These are phyloP conservation scores for Moricandia arvensis DNA, from an alignment of 345 rosid species.

Conservation along the genomic window DNA sequence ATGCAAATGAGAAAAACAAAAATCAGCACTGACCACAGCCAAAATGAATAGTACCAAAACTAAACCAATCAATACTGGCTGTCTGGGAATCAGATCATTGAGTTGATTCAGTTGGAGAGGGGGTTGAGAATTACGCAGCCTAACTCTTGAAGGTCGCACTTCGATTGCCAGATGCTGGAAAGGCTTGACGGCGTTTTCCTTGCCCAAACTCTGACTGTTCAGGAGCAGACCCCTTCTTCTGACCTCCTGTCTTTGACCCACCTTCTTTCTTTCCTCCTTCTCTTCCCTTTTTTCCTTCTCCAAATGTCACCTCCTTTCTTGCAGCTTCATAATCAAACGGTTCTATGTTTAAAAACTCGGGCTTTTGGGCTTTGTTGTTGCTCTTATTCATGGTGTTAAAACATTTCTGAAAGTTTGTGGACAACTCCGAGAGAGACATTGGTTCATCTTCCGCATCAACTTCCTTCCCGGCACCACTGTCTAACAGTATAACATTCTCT, in stretches of 20 bases:
- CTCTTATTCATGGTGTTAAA: slow-evolving; percentile 33
- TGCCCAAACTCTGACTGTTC: slow-evolving; percentile 39
- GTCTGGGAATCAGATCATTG: background rate
- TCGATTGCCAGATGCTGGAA: slow-evolving; percentile 41
- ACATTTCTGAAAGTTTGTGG: slow-evolving; percentile 39
- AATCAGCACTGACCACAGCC: too few species aligned
- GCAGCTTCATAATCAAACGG: slow-evolving; percentile 54
- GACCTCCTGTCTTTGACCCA: slow-evolving; percentile 17
- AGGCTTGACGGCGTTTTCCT: slow-evolving; percentile 44
- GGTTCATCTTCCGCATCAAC: slow-evolving; percentile 47
- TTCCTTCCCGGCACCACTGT: slow-evolving; percentile 27
- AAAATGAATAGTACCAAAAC: background rate
- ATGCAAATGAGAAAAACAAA: too few species aligned
- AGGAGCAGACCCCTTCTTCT: slow-evolving; percentile 26
- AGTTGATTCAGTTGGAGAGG: background rate
- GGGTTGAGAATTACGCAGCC: background rate
- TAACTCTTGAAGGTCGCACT: slow-evolving; percentile 36
- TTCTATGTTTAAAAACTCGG: slow-evolving; percentile 47
- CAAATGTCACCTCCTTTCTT: slow-evolving; percentile 34
- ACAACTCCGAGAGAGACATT: slow-evolving; percentile 37
- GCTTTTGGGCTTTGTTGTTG: slow-evolving; percentile 40
- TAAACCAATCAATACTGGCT: background rate
- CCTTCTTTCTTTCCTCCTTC: slow-evolving; percentile 29
- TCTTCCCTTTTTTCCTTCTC: slow-evolving; percentile 27
- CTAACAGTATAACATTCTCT: slow-evolving; percentile 26